Conservation (phyloP, 768 basidiomycete species). For the Leccinum barrowsii region DNA sequence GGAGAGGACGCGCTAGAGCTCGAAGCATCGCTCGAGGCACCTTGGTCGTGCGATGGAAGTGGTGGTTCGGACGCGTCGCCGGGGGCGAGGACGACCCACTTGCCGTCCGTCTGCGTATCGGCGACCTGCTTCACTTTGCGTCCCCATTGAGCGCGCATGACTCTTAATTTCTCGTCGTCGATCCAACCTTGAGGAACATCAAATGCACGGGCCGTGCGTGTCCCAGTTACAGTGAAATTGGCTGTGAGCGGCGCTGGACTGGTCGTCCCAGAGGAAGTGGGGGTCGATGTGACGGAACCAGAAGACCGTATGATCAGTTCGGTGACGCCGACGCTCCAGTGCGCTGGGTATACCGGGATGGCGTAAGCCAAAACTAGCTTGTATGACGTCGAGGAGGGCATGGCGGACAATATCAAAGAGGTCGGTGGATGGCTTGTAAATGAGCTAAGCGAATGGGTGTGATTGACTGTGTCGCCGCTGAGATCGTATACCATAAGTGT, state of each 20-base stretch:
- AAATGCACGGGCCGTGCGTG: slow-evolving; percentile 64
- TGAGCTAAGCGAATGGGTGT: slow-evolving; percentile 66
- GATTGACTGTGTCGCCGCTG: slow-evolving; percentile 46
- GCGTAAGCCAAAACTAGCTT: slow-evolving; percentile 75
- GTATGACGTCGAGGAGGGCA: slow-evolving; percentile 53
- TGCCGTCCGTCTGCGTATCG: slow-evolving; percentile 80
- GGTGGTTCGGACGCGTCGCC: slow-evolving; percentile 35
- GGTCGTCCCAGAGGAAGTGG: slow-evolving; percentile 2
- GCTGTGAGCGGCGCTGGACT: slow-evolving; percentile 15
- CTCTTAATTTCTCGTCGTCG: slow-evolving; percentile 56
- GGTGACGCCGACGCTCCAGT: slow-evolving; percentile 77
- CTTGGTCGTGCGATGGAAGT: slow-evolving; percentile 9
- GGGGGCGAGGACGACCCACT: slow-evolving; percentile 78
- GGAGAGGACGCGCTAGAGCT: slow-evolving; percentile 25
- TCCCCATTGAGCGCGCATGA: slow-evolving; percentile 73
- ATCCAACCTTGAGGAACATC: slow-evolving; percentile 74
- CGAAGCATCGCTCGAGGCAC: slow-evolving; percentile 20
- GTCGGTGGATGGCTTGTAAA: slow-evolving; percentile 79
- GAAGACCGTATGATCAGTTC: slow-evolving; percentile 62
- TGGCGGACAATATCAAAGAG: slow-evolving; percentile 70
- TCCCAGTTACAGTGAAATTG: slow-evolving; percentile 49
- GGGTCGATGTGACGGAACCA: slow-evolving; percentile 11
- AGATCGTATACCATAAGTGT: slow-evolving; percentile 72
- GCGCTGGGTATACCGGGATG: slow-evolving; percentile 73
- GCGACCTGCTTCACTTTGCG: slow-evolving; percentile 69